phyloP scores from a whole-genome alignment of 2,329 filamentous ascomycete genomes.

The Nectriaceae sp. region DNA sequence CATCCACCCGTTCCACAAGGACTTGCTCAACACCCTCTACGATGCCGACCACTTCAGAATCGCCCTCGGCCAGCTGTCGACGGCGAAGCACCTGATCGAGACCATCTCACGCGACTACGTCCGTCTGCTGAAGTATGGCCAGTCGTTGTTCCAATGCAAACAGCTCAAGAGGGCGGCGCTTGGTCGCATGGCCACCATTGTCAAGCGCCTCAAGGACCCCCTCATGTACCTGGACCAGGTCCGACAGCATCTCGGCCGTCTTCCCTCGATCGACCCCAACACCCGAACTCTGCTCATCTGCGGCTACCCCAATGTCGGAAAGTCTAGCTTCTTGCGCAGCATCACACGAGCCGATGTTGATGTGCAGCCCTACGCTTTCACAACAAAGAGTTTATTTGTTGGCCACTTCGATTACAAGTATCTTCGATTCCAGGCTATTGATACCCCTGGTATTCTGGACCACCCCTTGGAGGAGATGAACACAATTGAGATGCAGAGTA shows the following conservation, averaged over 20 bases:
- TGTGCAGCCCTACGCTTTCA: slow-evolving; percentile 97
- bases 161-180: slow-evolving; percentile 95
- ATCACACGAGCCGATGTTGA: slow-evolving; percentile 95
- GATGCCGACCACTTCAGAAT: slow-evolving; percentile 98
- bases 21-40: slow-evolving; percentile 91
- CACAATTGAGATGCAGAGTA: slow-evolving; percentile 98
- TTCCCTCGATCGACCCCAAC: slow-evolving; percentile 97
- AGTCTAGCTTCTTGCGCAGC: slow-evolving; percentile 91
- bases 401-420: slow-evolving; percentile 96
- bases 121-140: slow-evolving; percentile 86
- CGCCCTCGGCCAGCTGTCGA: slow-evolving; percentile 92
- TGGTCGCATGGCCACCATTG: slow-evolving; percentile 97
- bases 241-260: slow-evolving; percentile 93
- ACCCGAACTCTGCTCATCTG: slow-evolving; percentile 95
- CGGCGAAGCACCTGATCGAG: slow-evolving; percentile 95
- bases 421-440: slow-evolving; percentile 70
- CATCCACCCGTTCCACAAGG: slow-evolving; percentile 88
- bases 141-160: slow-evolving; percentile 98
- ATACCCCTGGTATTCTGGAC: slow-evolving; percentile 97
- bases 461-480: slow-evolving; percentile 99
- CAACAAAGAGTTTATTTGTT: slow-evolving; percentile 95
- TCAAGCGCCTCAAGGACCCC: slow-evolving; percentile 91
- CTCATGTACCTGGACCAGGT: slow-evolving; percentile 90
- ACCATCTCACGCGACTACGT: slow-evolving; percentile 96
- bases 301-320: slow-evolving; percentile 96